Evolutionary conservation across 805 yeast species (phyloP).

Genomic region (Wickerhamomyces bisporus): DNA sequence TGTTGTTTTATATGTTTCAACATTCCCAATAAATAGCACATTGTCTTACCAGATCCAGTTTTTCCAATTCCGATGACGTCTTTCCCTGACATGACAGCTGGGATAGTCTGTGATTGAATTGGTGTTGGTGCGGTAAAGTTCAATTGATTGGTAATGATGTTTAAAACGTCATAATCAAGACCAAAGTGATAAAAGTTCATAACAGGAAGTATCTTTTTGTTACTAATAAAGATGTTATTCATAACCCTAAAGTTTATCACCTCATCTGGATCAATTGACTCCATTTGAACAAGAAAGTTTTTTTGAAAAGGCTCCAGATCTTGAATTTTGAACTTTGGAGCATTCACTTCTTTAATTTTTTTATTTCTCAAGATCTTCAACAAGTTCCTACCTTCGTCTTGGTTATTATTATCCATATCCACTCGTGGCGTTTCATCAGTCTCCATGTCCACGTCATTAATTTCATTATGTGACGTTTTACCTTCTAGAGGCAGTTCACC

Average conservation of each 20-base stretch:
- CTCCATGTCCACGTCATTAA: constrained; percentile 17
- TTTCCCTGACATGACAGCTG: constrained; percentile 83
- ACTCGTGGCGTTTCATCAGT: too few species aligned
- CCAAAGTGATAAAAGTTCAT: constrained; percentile 80
- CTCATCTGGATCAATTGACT: constrained; percentile 45
- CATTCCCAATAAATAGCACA: constrained; percentile 81
- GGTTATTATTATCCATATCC: constrained; percentile 25
- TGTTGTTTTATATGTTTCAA: constrained; percentile 81
- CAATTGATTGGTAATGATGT: constrained; percentile 44
- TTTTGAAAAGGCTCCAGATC: constrained; percentile 53
- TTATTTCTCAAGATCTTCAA: constrained; percentile 40
- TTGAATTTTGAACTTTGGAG: constrained; percentile 25
- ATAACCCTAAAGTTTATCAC: constrained; percentile 59
- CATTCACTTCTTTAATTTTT: constrained; percentile 45
- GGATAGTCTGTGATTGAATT: constrained; percentile 87
- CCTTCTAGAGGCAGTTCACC: constrained; percentile 15
- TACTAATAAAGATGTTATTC: constrained; percentile 37
- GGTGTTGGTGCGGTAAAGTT: constrained; percentile 68
- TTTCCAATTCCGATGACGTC: constrained; percentile 94
- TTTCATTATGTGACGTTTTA: constrained; percentile 24
- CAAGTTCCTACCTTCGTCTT: constrained; percentile 29
- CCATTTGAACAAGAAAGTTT: constrained; percentile 51
- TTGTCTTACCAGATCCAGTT: constrained; percentile 95
- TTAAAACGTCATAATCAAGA: constrained; percentile 53
- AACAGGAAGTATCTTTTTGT: constrained; percentile 46